Conservation (phyloP, 108 stramenopile genomes). For the Pelagomonas calceolata region DNA sequence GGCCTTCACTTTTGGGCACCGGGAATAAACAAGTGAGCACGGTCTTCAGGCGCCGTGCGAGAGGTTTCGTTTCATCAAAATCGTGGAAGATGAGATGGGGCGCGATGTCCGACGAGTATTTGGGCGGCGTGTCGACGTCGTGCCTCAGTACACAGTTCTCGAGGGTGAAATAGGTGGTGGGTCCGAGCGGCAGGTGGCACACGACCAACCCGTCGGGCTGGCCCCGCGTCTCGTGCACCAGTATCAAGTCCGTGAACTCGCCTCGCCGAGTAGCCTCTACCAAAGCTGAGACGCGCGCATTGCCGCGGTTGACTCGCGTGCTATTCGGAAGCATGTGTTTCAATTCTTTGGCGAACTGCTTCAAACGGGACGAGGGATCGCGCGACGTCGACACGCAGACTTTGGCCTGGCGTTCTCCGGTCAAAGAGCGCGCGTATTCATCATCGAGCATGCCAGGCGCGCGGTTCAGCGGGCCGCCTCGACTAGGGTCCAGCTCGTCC, state of each 20-base stretch:
- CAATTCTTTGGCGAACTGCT: slow-evolving; percentile 97
- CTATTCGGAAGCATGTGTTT: slow-evolving; percentile 87
- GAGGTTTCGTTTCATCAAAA: slow-evolving; percentile 45
- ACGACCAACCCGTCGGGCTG: slow-evolving; percentile 95
- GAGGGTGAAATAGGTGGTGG: slow-evolving; percentile 89
- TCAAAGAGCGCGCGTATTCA: slow-evolving; percentile 76
- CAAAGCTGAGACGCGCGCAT: slow-evolving; percentile 77
- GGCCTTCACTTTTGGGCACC: slow-evolving; percentile 70
- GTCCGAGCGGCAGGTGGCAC: slow-evolving; percentile 94
- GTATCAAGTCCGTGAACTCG: slow-evolving; percentile 91
- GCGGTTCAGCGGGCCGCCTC: background rate
- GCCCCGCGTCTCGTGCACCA: slow-evolving; percentile 95
- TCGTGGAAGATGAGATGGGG: slow-evolving; percentile 65
- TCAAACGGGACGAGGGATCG: slow-evolving; percentile 79
- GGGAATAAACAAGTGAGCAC: slow-evolving; percentile 56
- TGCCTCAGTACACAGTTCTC: slow-evolving; percentile 79
- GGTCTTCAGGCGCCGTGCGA: slow-evolving; percentile 76
- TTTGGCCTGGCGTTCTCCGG: slow-evolving; percentile 8
- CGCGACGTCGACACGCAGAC: slow-evolving; percentile 93
- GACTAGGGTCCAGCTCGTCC: slow-evolving; percentile 50
- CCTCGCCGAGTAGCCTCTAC: slow-evolving; percentile 70
- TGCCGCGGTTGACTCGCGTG: slow-evolving; percentile 86
- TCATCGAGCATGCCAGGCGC: slow-evolving; percentile 59
- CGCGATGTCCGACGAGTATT: background rate
- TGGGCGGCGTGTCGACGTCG: slow-evolving; percentile 71